Conservation (phyloP, 805 yeast genomes). For the Torulaspora delbrueckii region DNA sequence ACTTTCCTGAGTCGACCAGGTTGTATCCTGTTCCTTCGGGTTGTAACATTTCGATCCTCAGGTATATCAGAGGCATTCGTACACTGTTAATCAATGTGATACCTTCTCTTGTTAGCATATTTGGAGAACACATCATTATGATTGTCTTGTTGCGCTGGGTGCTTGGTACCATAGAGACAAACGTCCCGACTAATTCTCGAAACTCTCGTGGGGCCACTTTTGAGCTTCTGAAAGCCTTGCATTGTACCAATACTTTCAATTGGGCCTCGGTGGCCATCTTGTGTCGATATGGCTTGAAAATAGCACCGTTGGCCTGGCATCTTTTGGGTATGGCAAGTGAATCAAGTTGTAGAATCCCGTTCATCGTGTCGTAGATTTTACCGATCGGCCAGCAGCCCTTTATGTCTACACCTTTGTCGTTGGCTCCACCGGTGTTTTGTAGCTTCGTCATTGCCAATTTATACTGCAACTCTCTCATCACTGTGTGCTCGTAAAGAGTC, state of each 20-base stretch:
- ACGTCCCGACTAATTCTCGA: slow-evolving; percentile 33
- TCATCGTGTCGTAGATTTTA: slow-evolving; percentile 13
- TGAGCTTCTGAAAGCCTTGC: slow-evolving; percentile 29
- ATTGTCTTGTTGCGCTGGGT: slow-evolving; percentile 21
- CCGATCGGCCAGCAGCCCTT: slow-evolving; percentile 27
- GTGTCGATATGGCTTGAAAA: slow-evolving; percentile 21
- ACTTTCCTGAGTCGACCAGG: slow-evolving; percentile 24
- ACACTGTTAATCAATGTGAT: slow-evolving; percentile 27
- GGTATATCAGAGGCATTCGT: slow-evolving; percentile 30
- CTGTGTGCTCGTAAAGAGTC: slow-evolving; percentile 32
- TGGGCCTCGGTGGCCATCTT: slow-evolving; percentile 8
- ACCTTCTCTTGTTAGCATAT: slow-evolving; percentile 30
- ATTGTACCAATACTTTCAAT: slow-evolving; percentile 29
- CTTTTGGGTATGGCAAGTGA: slow-evolving; percentile 15
- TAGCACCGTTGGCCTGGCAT: slow-evolving; percentile 15
- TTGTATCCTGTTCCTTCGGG: slow-evolving; percentile 17
- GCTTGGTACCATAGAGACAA: slow-evolving; percentile 19
- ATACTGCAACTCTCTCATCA: slow-evolving; percentile 27
- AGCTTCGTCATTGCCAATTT: slow-evolving; percentile 26
- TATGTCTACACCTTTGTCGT: slow-evolving; percentile 35
- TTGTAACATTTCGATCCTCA: slow-evolving; percentile 26
- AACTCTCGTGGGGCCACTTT: slow-evolving; percentile 33
- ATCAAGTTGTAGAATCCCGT: slow-evolving; percentile 6
- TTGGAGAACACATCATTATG: slow-evolving; percentile 33
- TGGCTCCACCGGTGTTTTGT: slow-evolving; percentile 31